Percentiles rank a stretch among this genome's conserved stretches.
Evolutionary conservation across 225 moss, liverwort and hornwort species (phyloP).

Genomic region (Pseudoscleropodium purum): DNA sequence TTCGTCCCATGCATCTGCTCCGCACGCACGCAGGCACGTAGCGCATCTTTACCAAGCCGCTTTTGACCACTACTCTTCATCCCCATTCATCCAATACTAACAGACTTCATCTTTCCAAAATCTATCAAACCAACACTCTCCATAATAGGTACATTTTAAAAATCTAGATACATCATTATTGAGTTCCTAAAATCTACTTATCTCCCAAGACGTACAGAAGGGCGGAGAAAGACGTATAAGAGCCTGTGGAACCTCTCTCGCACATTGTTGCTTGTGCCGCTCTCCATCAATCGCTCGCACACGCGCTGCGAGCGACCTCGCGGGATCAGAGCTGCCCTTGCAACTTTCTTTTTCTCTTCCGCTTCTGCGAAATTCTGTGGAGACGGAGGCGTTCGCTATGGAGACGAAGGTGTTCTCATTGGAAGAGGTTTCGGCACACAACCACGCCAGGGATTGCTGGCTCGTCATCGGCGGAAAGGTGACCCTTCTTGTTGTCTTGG

Average conservation of each 20-base stretch:
- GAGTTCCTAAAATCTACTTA: neutral
- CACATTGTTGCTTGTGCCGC: neutral
- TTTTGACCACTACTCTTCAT: neutral
- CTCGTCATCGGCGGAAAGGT: slow-evolving; percentile 60
- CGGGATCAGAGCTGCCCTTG: neutral
- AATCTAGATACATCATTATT: too few species aligned
- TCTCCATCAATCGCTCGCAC: neutral
- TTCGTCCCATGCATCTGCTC: neutral
- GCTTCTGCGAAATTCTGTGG: neutral
- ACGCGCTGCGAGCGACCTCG: neutral
- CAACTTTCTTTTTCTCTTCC: neutral
- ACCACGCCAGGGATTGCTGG: slow-evolving; percentile 56
- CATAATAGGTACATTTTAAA: fast-evolving
- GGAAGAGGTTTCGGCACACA: slow-evolving; percentile 48
- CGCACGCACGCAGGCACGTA: neutral
- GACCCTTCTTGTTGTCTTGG: neutral
- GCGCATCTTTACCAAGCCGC: neutral
- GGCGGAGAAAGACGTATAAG: neutral
- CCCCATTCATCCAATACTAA: neutral
- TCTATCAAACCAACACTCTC: neutral
- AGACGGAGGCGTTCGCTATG: slow-evolving; percentile 4
- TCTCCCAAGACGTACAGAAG: neutral
- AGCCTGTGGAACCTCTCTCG: too few species aligned
- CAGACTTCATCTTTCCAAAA: neutral
- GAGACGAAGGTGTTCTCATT: slow-evolving; percentile 38